Conservation (phyloP, 768 basidiomycete species). For the Trichaptum fuscoviolaceum region DNA sequence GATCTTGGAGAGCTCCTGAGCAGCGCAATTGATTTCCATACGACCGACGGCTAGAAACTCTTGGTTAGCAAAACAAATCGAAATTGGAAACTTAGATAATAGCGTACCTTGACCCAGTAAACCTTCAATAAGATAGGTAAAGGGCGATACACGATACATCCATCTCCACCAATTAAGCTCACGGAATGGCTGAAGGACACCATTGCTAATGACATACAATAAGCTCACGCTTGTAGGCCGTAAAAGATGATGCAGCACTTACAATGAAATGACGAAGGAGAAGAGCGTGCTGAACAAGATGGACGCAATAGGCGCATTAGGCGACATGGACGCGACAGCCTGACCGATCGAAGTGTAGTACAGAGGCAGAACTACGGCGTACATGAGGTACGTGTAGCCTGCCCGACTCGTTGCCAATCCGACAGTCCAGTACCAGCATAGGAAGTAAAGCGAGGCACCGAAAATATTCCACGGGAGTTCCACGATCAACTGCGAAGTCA, state of each 20-base stretch:
- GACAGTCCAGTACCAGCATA: constrained; percentile 47
- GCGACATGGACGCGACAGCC: constrained; percentile 38
- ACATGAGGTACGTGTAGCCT: constrained; percentile 35
- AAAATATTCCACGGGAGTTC: constrained; percentile 42
- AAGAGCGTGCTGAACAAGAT: constrained; percentile 34
- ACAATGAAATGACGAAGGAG: constrained; percentile 40
- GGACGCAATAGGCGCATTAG: constrained; percentile 35
- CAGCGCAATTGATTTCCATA: constrained; percentile 41
- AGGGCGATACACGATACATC: constrained; percentile 33
- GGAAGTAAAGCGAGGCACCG: constrained; percentile 35
- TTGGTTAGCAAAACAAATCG: background rate
- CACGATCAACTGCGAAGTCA: constrained; percentile 30
- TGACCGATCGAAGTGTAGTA: constrained; percentile 40
- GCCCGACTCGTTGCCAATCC: constrained; percentile 33
- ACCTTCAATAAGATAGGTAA: constrained; percentile 34
- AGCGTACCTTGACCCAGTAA: constrained; percentile 15
- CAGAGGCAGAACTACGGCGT: constrained; percentile 33
- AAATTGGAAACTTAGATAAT: background rate
- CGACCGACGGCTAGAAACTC: constrained; percentile 33
- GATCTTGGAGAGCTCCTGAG: constrained; percentile 47
- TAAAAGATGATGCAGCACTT: constrained; percentile 12
- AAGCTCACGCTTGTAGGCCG: background rate
- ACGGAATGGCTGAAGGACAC: constrained; percentile 41
- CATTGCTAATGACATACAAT: constrained; percentile 27
- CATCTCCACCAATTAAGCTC: constrained; percentile 41